Conservation (phyloP, 371 early-diverging fungal species). For the Syncephalastrum sp. region DNA sequence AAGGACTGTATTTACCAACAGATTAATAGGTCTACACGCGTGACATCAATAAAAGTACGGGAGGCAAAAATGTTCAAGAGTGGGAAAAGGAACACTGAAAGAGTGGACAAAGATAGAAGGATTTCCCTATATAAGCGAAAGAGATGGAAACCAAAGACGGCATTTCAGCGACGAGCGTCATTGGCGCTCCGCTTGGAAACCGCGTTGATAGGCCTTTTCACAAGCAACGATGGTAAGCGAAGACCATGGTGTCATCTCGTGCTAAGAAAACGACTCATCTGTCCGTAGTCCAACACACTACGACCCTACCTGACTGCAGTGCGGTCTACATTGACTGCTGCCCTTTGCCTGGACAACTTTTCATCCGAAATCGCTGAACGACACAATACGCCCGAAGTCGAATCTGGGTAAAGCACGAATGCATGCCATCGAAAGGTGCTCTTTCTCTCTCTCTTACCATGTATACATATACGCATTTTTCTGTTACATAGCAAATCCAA, state of each 20-base stretch:
- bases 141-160: no score
- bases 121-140: no score
- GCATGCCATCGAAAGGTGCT: not conserved
- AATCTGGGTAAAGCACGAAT: constrained; percentile 69
- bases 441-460: not conserved
- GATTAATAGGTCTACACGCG: no score
- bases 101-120: no score
- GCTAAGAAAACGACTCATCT: not conserved
- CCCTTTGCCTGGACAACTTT: constrained; percentile 95
- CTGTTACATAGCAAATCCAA: constrained; percentile 56
- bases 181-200: no score
- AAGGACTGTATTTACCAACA: no score
- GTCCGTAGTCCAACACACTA: constrained; percentile 88
- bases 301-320: constrained; percentile 95
- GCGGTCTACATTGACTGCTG: constrained; percentile 90
- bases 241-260: not conserved
- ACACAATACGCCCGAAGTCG: constrained; percentile 97
- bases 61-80: no score
- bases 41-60: no score
- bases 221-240: constrained; percentile 2
- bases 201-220: not conserved
- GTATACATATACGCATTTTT: not conserved
- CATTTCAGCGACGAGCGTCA: no score
- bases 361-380: constrained; percentile 95
- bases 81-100: no score